Conservation (phyloP, 2,329 filamentous ascomycete species). For the Thermothelomyces thermophilus region DNA sequence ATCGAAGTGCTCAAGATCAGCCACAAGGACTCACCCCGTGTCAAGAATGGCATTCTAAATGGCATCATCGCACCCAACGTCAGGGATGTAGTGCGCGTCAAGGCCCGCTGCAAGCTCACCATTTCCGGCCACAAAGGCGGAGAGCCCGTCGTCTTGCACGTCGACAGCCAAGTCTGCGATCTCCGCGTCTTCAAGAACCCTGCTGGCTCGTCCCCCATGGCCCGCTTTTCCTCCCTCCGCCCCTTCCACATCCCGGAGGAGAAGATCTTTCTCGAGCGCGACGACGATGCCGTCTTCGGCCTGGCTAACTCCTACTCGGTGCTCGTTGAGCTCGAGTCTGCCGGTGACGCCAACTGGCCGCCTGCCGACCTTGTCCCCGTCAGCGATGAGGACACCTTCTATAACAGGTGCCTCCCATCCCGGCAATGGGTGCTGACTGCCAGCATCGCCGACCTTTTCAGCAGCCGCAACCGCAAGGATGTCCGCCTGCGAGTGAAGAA, state of each 20-base stretch:
- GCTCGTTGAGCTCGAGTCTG: slow-evolving; percentile 46
- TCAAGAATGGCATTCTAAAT: slow-evolving; percentile 33
- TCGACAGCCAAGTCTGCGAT: slow-evolving; percentile 48
- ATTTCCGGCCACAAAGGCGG: slow-evolving; percentile 33
- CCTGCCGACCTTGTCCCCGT: slow-evolving; percentile 37
- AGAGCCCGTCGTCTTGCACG: slow-evolving; percentile 41
- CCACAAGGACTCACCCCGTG: slow-evolving; percentile 41
- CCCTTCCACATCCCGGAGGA: slow-evolving; percentile 49
- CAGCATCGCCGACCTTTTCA: slow-evolving; percentile 37
- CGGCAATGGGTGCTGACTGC: slow-evolving; percentile 37
- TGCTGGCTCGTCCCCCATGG: slow-evolving; percentile 38
- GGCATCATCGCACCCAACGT: slow-evolving; percentile 32
- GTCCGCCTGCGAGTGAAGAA: slow-evolving; percentile 33
- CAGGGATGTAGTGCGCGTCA: slow-evolving; percentile 32
- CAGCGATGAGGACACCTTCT: slow-evolving; percentile 25
- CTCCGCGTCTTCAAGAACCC: slow-evolving; percentile 45
- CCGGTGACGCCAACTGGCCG: slow-evolving; percentile 45
- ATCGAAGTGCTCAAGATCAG: slow-evolving; percentile 48
- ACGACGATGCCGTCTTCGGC: slow-evolving; percentile 41
- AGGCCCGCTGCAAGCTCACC: slow-evolving; percentile 38
- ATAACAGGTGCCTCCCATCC: slow-evolving; percentile 24
- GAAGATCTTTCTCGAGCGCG: slow-evolving; percentile 43
- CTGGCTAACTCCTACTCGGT: slow-evolving; percentile 46
- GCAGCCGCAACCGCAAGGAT: slow-evolving; percentile 29
- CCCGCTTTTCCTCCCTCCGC: slow-evolving; percentile 40